Base-by-base conservation (phyloP, 2,329 filamentous ascomycete genomes). In the Penicillium vulpinum region DNA sequence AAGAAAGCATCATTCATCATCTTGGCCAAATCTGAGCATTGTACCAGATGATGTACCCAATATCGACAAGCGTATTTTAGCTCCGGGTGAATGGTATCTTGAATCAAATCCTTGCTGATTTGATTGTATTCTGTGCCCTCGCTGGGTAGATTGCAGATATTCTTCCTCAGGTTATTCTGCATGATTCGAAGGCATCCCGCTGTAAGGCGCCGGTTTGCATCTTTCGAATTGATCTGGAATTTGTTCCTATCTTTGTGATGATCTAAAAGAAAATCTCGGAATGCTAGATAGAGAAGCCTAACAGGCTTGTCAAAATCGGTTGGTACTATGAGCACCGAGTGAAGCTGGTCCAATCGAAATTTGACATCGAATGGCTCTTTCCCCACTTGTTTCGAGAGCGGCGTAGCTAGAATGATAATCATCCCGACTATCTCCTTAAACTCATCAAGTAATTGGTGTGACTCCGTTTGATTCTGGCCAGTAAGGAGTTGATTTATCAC, bases 31-130 rank as follows among this genome's bases (percentile, higher is more conserved):
- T 22, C 24, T 18, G 43, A 8, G 40, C 59, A 61, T 33, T 63
- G 46, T 33, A 48, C 36, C 18, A 71, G 18, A 64, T 74, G 67
- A 38, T 69, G 44, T 22, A 62, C 61, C 70, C 68, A 74, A 10
- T 54, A 54, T 16, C 33, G 44, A 47, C 58, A 60, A 16, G 58
- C 8, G 29, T 60, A 58, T 18, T 28, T 9, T 3, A 58, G 8
- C 7, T 36, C 41, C 4, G 52, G 16, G 4, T 40, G 40, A 15
- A 61, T 6, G 21, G 16, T 35, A 0, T 22, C 2, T 8, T 18
- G 10, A 26, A 61, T 36, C 6, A 26, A 26, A 9, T 36, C 10
- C 4, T 16, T 1, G 22, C 40, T 41, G 9, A 61, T 44, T 2
- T 58, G 43, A 8, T 7, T 24, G 1, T 35, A 5, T 21, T 41